phyloP scores from a whole-genome alignment of 345 rosid species.

The Sapria himalayana region DNA sequence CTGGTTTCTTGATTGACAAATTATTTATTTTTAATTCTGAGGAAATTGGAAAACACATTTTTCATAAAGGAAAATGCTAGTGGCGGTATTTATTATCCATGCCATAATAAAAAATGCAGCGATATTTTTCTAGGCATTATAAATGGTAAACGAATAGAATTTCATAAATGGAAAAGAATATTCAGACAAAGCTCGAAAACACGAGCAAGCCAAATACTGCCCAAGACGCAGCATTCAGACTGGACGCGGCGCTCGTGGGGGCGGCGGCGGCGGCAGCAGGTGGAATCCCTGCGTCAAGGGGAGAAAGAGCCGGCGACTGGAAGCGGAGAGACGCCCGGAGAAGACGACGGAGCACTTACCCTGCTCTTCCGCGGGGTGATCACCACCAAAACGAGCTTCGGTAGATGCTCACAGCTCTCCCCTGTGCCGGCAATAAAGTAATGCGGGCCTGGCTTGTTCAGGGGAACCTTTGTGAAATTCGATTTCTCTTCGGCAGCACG shows the following conservation, averaged over 20 bases:
- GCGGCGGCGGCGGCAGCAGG: too few species aligned
- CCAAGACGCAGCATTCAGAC: conserved; percentile 10
- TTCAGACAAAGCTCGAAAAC: conserved; percentile 15
- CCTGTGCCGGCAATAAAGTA: conserved; percentile 64
- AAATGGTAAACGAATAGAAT: neutral
- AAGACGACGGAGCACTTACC: conserved; percentile 46
- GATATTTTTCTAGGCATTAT: neutral
- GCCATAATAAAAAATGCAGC: neutral
- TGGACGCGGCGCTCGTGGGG: conserved; percentile 27
- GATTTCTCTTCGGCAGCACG: conserved; percentile 41
- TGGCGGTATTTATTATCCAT: neutral
- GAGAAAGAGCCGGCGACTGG: conserved; percentile 56
- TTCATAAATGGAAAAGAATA: neutral
- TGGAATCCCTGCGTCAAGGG: too few species aligned
- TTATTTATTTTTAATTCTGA: neutral
- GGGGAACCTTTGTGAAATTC: conserved; percentile 44
- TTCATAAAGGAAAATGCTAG: neutral
- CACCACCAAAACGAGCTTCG: conserved; percentile 53
- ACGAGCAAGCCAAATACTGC: conserved; percentile 5
- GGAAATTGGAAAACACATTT: conserved; percentile 2
- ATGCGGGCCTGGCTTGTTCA: conserved; percentile 38
- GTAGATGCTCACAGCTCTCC: conserved; percentile 59
- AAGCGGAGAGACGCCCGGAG: conserved; percentile 32
- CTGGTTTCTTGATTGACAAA: conserved; percentile 3
- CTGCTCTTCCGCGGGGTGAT: conserved; percentile 17